Conservation (phyloP, 2,329 filamentous ascomycete genomes). For the Lizonia empirigonia region DNA sequence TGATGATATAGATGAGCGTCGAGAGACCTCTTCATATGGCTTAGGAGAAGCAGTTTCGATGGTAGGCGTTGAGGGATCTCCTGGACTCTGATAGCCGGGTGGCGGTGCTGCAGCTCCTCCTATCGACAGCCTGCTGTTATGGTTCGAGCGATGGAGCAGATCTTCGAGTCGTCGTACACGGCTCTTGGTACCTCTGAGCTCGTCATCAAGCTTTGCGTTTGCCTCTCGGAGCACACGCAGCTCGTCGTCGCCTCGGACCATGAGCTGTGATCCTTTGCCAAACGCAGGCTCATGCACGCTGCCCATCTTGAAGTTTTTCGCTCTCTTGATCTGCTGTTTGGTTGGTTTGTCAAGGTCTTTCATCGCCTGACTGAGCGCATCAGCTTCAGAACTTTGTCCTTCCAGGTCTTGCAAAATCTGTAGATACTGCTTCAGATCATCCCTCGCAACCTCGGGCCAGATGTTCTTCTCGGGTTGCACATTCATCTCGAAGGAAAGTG, state of each 20-base stretch:
- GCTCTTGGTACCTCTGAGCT: slow-evolving; percentile 87
- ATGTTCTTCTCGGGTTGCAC: slow-evolving; percentile 76
- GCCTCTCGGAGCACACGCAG: slow-evolving; percentile 58
- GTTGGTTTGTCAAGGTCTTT: slow-evolving; percentile 81
- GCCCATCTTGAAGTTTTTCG: slow-evolving; percentile 95
- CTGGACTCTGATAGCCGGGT: slow-evolving; percentile 39
- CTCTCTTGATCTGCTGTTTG: slow-evolving; percentile 81
- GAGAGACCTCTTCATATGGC: slow-evolving; percentile 55
- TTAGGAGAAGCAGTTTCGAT: slow-evolving; percentile 42
- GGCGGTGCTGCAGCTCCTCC: slow-evolving; percentile 56
- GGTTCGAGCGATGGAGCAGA: slow-evolving; percentile 80
- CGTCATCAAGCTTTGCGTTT: slow-evolving; percentile 63
- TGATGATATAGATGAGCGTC: slow-evolving; percentile 65
- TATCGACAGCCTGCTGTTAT: slow-evolving; percentile 60
- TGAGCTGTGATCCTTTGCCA: slow-evolving; percentile 76
- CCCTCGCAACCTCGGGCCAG: slow-evolving; percentile 78
- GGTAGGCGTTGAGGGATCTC: slow-evolving; percentile 47
- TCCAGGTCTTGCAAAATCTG: slow-evolving; percentile 68
- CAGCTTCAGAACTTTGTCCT: slow-evolving; percentile 68
- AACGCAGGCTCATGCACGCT: slow-evolving; percentile 90
- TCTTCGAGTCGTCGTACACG: slow-evolving; percentile 91
- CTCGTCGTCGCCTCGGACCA: slow-evolving; percentile 88
- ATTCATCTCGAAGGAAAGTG: slow-evolving; percentile 83
- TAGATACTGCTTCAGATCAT: slow-evolving; percentile 78
- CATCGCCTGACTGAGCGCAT: slow-evolving; percentile 76